phyloP scores from a whole-genome alignment of 1,284 basidiomycete genomes.

The Tilletiaria anomala region DNA sequence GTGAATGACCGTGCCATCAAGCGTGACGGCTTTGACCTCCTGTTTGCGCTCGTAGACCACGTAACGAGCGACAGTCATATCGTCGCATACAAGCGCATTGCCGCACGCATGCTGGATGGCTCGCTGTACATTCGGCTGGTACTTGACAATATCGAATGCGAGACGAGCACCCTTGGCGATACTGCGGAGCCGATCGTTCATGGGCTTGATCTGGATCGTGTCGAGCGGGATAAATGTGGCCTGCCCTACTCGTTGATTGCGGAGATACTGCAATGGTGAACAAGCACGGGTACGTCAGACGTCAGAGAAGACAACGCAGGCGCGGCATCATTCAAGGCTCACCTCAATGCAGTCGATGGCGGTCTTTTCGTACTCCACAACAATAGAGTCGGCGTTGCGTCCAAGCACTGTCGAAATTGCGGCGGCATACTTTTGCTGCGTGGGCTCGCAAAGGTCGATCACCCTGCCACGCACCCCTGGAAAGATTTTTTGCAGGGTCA shows the following conservation, averaged over 20 bases:
- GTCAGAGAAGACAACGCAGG: too few species aligned
- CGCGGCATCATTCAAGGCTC: too few species aligned
- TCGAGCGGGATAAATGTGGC: conserved; percentile 96
- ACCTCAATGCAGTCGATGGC: conserved; percentile 94
- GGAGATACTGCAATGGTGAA: too few species aligned
- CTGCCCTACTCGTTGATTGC: conserved; percentile 81
- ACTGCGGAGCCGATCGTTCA: conserved; percentile 85
- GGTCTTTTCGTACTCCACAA: conserved; percentile 89
- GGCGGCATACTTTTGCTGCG: conserved; percentile 76
- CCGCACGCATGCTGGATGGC: conserved; percentile 95
- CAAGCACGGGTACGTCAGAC: too few species aligned
- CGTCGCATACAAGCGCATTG: conserved; percentile 85
- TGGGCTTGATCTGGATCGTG: conserved; percentile 79
- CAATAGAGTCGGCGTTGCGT: conserved; percentile 83
- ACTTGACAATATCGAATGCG: conserved; percentile 67
- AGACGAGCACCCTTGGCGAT: conserved; percentile 80
- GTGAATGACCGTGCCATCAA: conserved; percentile 93
- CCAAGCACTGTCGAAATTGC: conserved; percentile 92
- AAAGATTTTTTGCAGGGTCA: conserved; percentile 55
- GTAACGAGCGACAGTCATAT: conserved; percentile 74
- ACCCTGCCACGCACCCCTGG: conserved; percentile 54
- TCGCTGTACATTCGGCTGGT: too few species aligned
- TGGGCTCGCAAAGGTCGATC: conserved; percentile 82
- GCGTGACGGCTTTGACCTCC: conserved; percentile 92
- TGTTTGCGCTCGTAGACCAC: conserved; percentile 86